These are phyloP conservation scores for Pueraria montana DNA, from an alignment of 306 rosid genomes.

Conservation along the genomic window DNA sequence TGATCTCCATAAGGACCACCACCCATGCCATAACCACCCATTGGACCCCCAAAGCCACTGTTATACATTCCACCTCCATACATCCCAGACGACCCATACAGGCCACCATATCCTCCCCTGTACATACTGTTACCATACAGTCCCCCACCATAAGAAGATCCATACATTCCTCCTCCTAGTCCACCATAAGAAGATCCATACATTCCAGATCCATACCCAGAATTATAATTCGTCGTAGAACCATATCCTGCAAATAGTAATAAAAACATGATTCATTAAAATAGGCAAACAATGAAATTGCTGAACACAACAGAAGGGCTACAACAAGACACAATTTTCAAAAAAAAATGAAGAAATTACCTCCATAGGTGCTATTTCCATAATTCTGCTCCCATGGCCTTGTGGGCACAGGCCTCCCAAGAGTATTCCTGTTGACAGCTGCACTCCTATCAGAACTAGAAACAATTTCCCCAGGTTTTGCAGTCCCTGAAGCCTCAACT, in stretches of 20 bases:
- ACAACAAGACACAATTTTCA: neutral
- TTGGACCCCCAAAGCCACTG: constrained; percentile 74
- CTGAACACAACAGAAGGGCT: neutral
- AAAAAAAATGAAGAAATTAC: constrained; percentile 13
- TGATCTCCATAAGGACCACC: constrained; percentile 92
- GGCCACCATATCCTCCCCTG: constrained; percentile 79
- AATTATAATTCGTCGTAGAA: constrained; percentile 71
- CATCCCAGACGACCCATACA: constrained; percentile 88
- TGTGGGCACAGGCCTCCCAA: constrained; percentile 84
- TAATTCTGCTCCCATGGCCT: constrained; percentile 97
- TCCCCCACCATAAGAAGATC: constrained; percentile 70
- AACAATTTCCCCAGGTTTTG: constrained; percentile 95
- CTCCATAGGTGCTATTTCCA: constrained; percentile 73
- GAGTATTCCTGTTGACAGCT: constrained; percentile 63
- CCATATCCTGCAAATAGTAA: constrained; percentile 67
- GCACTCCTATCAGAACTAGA: constrained; percentile 64
- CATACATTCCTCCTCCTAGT: constrained; percentile 70
- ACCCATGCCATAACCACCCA: constrained; percentile 97
- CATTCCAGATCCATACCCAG: constrained; percentile 72
- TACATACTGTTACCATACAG: constrained; percentile 86
- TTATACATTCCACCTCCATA: constrained; percentile 95
- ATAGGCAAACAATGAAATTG: constrained; percentile 21
- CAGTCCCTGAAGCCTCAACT: constrained; percentile 98
- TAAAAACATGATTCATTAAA: constrained; percentile 10
- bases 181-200: constrained; percentile 76